Percentiles rank a stretch among this genome's conserved stretches.
Conservation (phyloP, 495 filamentous ascomycete genomes). For the Bacidia rubella region DNA sequence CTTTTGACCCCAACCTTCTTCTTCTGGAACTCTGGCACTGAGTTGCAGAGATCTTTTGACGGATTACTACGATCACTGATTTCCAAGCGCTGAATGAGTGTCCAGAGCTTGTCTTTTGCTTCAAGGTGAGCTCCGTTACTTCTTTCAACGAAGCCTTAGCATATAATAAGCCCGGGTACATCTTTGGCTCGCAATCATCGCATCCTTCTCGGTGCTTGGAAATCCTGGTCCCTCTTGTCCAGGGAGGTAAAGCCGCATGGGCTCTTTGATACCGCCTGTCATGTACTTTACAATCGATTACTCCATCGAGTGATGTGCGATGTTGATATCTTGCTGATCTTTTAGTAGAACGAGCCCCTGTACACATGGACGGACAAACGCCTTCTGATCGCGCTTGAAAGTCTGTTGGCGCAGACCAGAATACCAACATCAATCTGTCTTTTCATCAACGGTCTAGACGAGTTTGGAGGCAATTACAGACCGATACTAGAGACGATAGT, state of each 20-base stretch:
- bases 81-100: conserved; percentile 24
- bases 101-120: conserved; percentile 21
- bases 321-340: neutral
- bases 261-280: too few relatives aligned
- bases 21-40: conserved; percentile 31
- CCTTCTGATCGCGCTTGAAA: neutral
- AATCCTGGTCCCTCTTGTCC: too few relatives aligned
- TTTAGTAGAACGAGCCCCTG: neutral
- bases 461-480: conserved; percentile 17
- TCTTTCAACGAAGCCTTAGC: too few relatives aligned
- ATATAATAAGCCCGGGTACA: too few relatives aligned
- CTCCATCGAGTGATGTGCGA: too few relatives aligned
- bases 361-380: neutral
- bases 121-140: neutral
- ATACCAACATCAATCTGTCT: conserved; percentile 24
- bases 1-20: conserved; percentile 30
- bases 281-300: too few relatives aligned
- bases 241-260: too few relatives aligned
- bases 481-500: conserved; percentile 18
- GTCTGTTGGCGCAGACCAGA: neutral
- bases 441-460: conserved; percentile 37
- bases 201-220: too few relatives aligned
- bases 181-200: too few relatives aligned
- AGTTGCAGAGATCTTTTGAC: conserved; percentile 27
- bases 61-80: conserved; percentile 33